Evolutionary conservation across 1,139 yeast genomes (phyloP).

Genomic region (Debaryomyces robertsiae): DNA sequence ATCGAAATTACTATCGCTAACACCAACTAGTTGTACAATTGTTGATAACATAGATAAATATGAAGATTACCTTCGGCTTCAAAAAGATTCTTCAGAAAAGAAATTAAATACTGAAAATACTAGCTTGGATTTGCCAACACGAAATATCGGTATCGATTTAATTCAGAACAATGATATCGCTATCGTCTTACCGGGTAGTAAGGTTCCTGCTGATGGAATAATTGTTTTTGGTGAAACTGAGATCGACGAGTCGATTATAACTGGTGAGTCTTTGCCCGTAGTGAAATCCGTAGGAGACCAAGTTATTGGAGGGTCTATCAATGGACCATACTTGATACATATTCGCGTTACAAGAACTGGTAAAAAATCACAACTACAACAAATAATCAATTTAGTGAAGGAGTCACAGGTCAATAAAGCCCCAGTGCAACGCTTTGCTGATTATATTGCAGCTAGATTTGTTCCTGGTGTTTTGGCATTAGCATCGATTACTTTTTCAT

Average conservation of each 20-base stretch:
- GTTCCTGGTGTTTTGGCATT: constrained; percentile 74
- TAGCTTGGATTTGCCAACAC: constrained; percentile 25
- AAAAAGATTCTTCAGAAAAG: constrained; percentile 12
- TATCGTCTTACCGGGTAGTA: constrained; percentile 80
- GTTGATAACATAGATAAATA: constrained; percentile 44
- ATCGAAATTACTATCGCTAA: constrained; percentile 72
- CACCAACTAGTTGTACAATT: constrained; percentile 77
- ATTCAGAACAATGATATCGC: constrained; percentile 79
- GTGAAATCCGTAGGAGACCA: constrained; percentile 58
- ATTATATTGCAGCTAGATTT: constrained; percentile 79
- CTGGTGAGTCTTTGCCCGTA: constrained; percentile 87
- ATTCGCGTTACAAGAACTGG: constrained; percentile 73
- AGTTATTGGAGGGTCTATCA: constrained; percentile 90
- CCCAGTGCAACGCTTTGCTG: constrained; percentile 90
- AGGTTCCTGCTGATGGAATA: constrained; percentile 89
- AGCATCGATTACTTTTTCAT: constrained; percentile 62
- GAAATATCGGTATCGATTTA: constrained; percentile 65
- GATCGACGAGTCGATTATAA: constrained; percentile 82
- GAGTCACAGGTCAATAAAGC: constrained; percentile 89
- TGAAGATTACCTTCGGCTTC: constrained; percentile 21
- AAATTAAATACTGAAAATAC: constrained; percentile 8
- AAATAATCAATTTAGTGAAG: constrained; percentile 81
- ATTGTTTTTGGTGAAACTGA: constrained; percentile 78
- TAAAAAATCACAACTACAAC: constrained; percentile 81
- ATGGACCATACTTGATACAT: constrained; percentile 74